phyloP scores from a whole-genome alignment of 495 filamentous ascomycete genomes.

The Neurospora sp. region DNA sequence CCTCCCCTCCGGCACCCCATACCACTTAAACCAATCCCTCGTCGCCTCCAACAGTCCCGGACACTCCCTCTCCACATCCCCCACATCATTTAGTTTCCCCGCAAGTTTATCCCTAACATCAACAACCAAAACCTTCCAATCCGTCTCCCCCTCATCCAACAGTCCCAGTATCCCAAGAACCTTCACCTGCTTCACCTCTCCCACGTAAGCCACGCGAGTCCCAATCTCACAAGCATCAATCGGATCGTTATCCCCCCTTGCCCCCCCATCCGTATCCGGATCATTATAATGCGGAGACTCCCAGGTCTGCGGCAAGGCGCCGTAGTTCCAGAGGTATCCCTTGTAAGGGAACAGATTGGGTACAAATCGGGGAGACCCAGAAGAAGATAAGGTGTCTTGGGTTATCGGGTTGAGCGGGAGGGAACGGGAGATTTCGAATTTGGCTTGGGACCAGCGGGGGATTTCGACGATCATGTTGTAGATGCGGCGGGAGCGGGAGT shows the following conservation, averaged over 20 bases:
- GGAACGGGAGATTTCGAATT: constrained; percentile 13
- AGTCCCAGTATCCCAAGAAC: constrained; percentile 22
- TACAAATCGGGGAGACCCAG: constrained; percentile 7
- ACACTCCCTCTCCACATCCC: constrained; percentile 15
- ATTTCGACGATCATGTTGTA: constrained; percentile 24
- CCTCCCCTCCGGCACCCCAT: constrained; percentile 15
- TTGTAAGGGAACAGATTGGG: constrained; percentile 16
- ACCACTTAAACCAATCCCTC: constrained; percentile 20
- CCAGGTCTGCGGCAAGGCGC: constrained; percentile 17
- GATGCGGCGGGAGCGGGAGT: background rate
- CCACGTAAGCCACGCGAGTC: background rate
- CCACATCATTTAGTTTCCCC: constrained; percentile 13
- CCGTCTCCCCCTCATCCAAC: constrained; percentile 24
- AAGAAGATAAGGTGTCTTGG: constrained; percentile 7
- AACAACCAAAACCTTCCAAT: constrained; percentile 27
- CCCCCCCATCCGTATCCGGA: no score
- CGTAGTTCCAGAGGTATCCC: constrained; percentile 21
- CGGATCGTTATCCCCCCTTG: constrained; percentile 16
- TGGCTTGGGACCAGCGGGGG: constrained; percentile 20
- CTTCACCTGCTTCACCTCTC: constrained; percentile 17
- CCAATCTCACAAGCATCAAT: constrained; percentile 17
- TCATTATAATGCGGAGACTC: constrained; percentile 5
- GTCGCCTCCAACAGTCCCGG: constrained; percentile 19
- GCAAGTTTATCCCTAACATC: constrained; percentile 18
- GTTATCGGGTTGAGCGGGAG: constrained; percentile 15